Percentiles rank a stretch among this genome's conserved stretches.
Conservation (phyloP, 108 stramenopile species). For the Nitzschia sp. region DNA sequence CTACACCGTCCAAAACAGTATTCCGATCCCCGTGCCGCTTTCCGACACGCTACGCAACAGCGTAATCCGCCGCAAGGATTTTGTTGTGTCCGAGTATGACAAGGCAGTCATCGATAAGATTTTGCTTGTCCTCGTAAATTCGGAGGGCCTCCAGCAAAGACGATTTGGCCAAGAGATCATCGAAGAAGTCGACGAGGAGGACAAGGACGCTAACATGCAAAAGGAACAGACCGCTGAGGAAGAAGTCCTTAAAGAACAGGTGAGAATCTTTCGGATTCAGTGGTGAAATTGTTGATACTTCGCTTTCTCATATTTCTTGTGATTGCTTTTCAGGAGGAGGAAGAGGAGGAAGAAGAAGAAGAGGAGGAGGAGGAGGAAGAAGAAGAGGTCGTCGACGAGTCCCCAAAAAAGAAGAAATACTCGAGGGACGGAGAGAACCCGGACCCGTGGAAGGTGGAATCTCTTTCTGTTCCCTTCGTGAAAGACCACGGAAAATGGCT, state of each 20-base stretch:
- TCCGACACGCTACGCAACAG: constrained; percentile 85
- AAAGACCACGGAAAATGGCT: constrained; percentile 35
- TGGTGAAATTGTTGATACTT: constrained; percentile 20
- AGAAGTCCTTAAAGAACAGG: constrained; percentile 97
- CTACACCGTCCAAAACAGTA: constrained; percentile 94
- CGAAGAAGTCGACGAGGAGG: constrained; percentile 82
- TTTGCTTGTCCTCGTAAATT: constrained; percentile 89
- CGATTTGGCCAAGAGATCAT: constrained; percentile 50
- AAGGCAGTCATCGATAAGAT: constrained; percentile 93
- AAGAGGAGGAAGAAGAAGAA: constrained; percentile 95
- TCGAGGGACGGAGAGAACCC: constrained; percentile 95
- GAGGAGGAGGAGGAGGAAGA: constrained; percentile 92
- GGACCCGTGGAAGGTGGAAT: constrained; percentile 87
- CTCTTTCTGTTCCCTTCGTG: constrained; percentile 65
- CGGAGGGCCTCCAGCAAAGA: constrained; percentile 75
- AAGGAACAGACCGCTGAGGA: constrained; percentile 96
- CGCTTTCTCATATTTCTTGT: not conserved
- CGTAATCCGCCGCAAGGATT: constrained; percentile 74
- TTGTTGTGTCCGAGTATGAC: constrained; percentile 84
- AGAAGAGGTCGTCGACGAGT: constrained; percentile 93
- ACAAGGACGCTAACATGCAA: constrained; percentile 86
- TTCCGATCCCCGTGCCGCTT: constrained; percentile 85
- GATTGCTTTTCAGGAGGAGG: constrained; percentile 68
- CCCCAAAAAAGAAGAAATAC: constrained; percentile 94
- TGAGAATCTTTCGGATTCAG: constrained; percentile 14